Percentiles rank a stretch among this genome's conserved stretches.
phyloP scores from a whole-genome alignment of 1,284 basidiomycete species.

The Gymnopus androsaceus region DNA sequence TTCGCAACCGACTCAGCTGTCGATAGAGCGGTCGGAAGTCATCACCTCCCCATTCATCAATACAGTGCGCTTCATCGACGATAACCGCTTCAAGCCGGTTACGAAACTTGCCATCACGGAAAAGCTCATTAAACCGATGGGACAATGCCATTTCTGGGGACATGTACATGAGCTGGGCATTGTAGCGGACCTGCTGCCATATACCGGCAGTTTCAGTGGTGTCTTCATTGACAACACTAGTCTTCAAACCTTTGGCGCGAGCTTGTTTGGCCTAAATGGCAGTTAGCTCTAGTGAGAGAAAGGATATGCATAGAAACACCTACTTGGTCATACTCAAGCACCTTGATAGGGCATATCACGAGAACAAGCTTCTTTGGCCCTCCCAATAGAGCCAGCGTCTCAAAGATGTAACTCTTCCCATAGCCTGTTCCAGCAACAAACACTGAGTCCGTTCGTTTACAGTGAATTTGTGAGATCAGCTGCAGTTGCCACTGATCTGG shows the following conservation, averaged over 20 bases:
- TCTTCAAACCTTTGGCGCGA: not conserved
- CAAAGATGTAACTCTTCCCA: too few species aligned
- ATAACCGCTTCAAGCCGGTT: not conserved
- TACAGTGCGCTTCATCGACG: too few species aligned
- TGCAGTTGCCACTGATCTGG: too few species aligned
- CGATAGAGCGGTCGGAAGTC: not conserved
- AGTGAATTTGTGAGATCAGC: too few species aligned
- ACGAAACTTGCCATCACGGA: not conserved
- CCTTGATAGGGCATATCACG: not conserved
- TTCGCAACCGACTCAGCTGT: not conserved
- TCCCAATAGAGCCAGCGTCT: not conserved
- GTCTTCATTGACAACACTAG: constrained; percentile 7
- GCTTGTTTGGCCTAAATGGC: not conserved
- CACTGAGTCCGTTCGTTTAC: too few species aligned
- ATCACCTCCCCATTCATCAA: constrained; percentile 2
- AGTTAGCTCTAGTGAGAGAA: not conserved
- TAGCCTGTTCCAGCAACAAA: too few species aligned
- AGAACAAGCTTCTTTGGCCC: not conserved
- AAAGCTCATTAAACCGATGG: not conserved
- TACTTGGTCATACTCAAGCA: not conserved
- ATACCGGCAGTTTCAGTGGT: not conserved
- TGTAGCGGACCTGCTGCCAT: not conserved
- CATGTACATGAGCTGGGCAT: not conserved
- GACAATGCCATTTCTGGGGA: not conserved
- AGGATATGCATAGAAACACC: not conserved